Percentiles rank a stretch among this genome's conserved stretches.
These are phyloP conservation scores for Scheffersomyces cryptocercus DNA, from an alignment of 1,139 yeast genomes.

Conservation along the genomic window DNA sequence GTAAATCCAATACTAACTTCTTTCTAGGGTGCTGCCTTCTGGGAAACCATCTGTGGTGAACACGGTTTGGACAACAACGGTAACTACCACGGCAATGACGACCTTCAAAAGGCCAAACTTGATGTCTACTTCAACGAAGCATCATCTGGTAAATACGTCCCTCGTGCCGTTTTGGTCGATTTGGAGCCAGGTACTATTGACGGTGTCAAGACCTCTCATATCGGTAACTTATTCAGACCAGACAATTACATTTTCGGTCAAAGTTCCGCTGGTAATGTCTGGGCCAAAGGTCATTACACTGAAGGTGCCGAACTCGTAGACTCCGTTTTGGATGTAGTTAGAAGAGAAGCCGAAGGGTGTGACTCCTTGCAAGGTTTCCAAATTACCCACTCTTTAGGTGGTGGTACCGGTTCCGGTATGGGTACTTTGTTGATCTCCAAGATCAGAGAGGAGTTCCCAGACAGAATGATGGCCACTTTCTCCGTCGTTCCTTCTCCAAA, in stretches of 20 bases:
- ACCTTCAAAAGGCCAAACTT: constrained; percentile 61
- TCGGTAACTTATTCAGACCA: constrained; percentile 86
- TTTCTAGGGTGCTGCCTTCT: constrained; percentile 84
- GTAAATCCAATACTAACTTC: constrained; percentile 25
- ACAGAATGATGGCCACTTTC: constrained; percentile 94
- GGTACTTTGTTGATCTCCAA: constrained; percentile 40
- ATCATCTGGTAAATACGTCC: constrained; percentile 84
- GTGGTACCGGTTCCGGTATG: constrained; percentile 97
- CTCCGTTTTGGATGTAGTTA: constrained; percentile 80
- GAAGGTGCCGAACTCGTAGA: constrained; percentile 95
- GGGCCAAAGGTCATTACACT: constrained; percentile 97
- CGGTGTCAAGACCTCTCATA: constrained; percentile 71
- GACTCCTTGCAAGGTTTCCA: constrained; percentile 95
- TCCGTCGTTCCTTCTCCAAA: constrained; percentile 92
- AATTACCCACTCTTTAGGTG: constrained; percentile 90
- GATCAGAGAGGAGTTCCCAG: constrained; percentile 47
- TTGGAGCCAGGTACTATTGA: constrained; percentile 94
- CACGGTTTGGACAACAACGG: constrained; percentile 92
- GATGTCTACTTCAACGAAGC: constrained; percentile 59
- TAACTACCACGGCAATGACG: constrained; percentile 66
- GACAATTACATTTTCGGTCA: constrained; percentile 89
- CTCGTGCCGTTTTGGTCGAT: constrained; percentile 90
- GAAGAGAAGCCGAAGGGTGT: constrained; percentile 93
- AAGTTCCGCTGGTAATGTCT: constrained; percentile 90
- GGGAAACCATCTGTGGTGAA: constrained; percentile 97